Conservation (phyloP, 2,329 filamentous ascomycete genomes). For the Sclerotinia glacialis region DNA sequence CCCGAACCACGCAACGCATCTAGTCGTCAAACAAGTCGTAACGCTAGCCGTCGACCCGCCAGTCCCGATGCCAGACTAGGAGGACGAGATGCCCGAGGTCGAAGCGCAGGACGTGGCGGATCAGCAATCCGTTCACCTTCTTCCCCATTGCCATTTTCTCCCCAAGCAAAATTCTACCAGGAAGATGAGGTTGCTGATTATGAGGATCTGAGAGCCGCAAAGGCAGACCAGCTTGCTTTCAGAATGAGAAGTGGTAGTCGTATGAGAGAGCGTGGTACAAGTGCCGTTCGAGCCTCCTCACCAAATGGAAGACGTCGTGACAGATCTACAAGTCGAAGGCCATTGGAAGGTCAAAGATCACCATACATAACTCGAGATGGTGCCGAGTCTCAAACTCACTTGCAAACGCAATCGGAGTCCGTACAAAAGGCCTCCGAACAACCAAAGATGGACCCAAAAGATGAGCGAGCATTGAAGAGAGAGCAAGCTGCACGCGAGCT, state of each 20-base stretch:
- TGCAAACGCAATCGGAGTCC: slow-evolving; percentile 44
- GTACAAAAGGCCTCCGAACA: slow-evolving; percentile 31
- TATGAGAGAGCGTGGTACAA: slow-evolving; percentile 38
- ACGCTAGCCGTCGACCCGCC: slow-evolving; percentile 40
- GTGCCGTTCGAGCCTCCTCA: slow-evolving; percentile 35
- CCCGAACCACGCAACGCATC: slow-evolving; percentile 38
- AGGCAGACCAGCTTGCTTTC: slow-evolving; percentile 55
- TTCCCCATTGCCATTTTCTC: slow-evolving; percentile 74
- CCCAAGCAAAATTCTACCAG: slow-evolving; percentile 51
- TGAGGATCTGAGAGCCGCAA: slow-evolving; percentile 54
- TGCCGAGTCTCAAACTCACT: slow-evolving; percentile 26
- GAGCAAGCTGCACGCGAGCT: slow-evolving; percentile 79
- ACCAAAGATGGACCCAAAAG: slow-evolving; percentile 53
- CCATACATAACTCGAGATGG: slow-evolving; percentile 30
- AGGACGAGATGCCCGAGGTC: slow-evolving; percentile 51
- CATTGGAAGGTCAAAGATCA: slow-evolving; percentile 24
- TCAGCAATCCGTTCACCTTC: slow-evolving; percentile 69
- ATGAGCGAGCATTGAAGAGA: slow-evolving; percentile 64
- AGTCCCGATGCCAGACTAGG: slow-evolving; percentile 40
- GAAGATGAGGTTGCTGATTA: slow-evolving; percentile 64
- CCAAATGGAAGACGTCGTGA: slow-evolving; percentile 38
- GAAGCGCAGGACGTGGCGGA: slow-evolving; percentile 59
- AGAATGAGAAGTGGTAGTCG: slow-evolving; percentile 54
- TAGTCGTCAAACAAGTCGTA: slow-evolving; percentile 41
- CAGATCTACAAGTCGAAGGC: slow-evolving; percentile 38